Conservation (phyloP, 1,139 yeast genomes). For the Hansenula sp. region DNA sequence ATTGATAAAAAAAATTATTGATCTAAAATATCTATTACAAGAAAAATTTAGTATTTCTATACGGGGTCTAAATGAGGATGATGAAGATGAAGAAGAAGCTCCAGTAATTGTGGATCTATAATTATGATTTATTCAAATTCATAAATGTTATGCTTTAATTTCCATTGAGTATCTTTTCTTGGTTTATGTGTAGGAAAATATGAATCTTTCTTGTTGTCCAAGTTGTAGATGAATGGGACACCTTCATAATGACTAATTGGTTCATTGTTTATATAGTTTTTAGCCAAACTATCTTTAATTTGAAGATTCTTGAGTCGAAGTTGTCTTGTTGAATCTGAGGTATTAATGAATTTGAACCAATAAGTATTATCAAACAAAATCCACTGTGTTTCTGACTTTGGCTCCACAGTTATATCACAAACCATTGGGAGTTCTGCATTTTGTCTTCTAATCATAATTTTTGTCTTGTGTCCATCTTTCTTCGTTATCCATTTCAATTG, state of each 20-base stretch:
- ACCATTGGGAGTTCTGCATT: slow-evolving; percentile 6
- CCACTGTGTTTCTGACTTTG: slow-evolving; percentile 9
- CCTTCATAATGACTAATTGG: background rate
- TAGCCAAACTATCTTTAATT: slow-evolving; percentile 6
- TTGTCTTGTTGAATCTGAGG: background rate
- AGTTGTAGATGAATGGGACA: background rate
- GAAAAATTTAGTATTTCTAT: slow-evolving; percentile 14
- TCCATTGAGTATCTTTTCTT: slow-evolving; percentile 6
- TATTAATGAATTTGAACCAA: slow-evolving; percentile 17
- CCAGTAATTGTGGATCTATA: slow-evolving; percentile 20
- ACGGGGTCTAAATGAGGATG: slow-evolving; percentile 13
- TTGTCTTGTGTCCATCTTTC: background rate
- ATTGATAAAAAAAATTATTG: slow-evolving; percentile 10
- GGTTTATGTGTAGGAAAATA: background rate
- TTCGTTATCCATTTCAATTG: slow-evolving; percentile 17
- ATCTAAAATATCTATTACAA: slow-evolving; percentile 12
- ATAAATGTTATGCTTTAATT: slow-evolving; percentile 18
- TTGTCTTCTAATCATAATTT: slow-evolving; percentile 12
- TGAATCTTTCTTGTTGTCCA: slow-evolving; percentile 6
- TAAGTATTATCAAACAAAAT: slow-evolving; percentile 20
- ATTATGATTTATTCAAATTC: background rate
- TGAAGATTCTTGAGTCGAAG: no score
- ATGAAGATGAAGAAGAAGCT: slow-evolving; percentile 18
- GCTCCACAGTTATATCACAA: slow-evolving; percentile 3
- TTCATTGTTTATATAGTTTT: background rate